Conservation (phyloP, 805 yeast genomes). For the Yarrowia osloensis region DNA sequence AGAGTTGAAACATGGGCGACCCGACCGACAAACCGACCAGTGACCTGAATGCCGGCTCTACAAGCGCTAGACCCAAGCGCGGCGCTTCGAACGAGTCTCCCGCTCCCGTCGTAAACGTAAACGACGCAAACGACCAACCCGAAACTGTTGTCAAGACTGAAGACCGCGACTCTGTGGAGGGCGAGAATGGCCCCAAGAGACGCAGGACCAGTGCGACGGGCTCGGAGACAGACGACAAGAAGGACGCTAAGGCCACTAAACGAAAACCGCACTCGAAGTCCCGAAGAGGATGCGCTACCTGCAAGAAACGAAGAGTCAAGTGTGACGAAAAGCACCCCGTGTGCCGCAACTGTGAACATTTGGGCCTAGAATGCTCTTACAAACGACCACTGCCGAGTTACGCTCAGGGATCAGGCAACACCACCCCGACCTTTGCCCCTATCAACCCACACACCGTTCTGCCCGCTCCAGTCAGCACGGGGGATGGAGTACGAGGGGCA, state of each 20-base stretch:
- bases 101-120: conserved; percentile 26
- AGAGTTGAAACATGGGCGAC: conserved; percentile 3
- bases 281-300: conserved; percentile 83
- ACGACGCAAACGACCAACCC: conserved; percentile 21
- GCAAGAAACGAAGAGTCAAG: conserved; percentile 86
- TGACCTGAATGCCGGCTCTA: not conserved
- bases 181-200: not conserved
- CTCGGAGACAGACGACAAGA: conserved; percentile 24
- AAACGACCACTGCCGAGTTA: conserved; percentile 32
- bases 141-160: conserved; percentile 18
- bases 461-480: conserved; percentile 36
- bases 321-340: conserved; percentile 86
- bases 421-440: conserved; percentile 5
- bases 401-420: not conserved
- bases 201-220: conserved; percentile 3
- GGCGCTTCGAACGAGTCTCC: not conserved
- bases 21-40: not conserved
- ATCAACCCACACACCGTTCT: conserved; percentile 9
- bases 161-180: conserved; percentile 12
- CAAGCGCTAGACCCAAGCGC: not conserved
- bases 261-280: conserved; percentile 88
- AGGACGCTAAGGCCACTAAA: conserved; percentile 45
- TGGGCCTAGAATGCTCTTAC: conserved; percentile 78
- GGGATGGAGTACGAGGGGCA: conserved; percentile 41
- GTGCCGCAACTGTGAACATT: conserved; percentile 75